phyloP scores from a whole-genome alignment of 768 basidiomycete genomes.

The Mycena epipterygia region DNA sequence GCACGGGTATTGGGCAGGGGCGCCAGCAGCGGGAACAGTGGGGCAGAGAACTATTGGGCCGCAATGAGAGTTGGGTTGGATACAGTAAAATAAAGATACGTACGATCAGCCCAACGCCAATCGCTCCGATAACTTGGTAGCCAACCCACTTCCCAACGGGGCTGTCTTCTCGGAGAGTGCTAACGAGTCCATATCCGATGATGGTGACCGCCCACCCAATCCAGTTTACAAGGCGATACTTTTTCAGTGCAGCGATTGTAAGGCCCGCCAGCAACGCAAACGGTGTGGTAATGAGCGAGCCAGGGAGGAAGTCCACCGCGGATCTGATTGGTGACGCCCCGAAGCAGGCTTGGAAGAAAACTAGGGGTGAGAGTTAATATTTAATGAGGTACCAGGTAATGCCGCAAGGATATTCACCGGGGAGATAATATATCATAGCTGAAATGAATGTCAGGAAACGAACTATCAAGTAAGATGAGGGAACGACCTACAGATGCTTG shows the following conservation, averaged over 20 bases:
- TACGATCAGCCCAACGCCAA: conserved; percentile 16
- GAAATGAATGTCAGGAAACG: conserved; percentile 17
- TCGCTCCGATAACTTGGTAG: conserved; percentile 39
- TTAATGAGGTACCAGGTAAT: not conserved
- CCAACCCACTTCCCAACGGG: conserved; percentile 40
- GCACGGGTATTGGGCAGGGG: conserved; percentile 48
- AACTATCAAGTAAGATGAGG: not conserved
- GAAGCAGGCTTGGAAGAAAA: conserved; percentile 61
- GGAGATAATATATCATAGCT: conserved; percentile 49
- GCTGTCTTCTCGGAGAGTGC: conserved; percentile 39
- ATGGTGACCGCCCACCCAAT: conserved; percentile 52
- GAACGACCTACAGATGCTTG: conserved; percentile 35
- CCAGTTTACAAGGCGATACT: conserved; percentile 50
- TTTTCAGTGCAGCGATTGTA: conserved; percentile 41
- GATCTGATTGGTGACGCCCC: conserved; percentile 50
- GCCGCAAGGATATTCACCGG: conserved; percentile 27
- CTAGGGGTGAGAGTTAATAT: conserved; percentile 10
- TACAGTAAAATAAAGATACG: not conserved
- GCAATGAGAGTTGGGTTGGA: not conserved
- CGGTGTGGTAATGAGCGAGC: conserved; percentile 52
- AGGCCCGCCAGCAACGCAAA: conserved; percentile 52
- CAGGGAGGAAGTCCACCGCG: conserved; percentile 51
- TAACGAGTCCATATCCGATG: conserved; percentile 52
- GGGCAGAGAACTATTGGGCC: conserved; percentile 23
- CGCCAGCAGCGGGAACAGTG: conserved; percentile 54